These are phyloP conservation scores for Cutaneotrichosporon spelunceum DNA, from an alignment of 1,284 basidiomycete genomes.

Conservation along the genomic window DNA sequence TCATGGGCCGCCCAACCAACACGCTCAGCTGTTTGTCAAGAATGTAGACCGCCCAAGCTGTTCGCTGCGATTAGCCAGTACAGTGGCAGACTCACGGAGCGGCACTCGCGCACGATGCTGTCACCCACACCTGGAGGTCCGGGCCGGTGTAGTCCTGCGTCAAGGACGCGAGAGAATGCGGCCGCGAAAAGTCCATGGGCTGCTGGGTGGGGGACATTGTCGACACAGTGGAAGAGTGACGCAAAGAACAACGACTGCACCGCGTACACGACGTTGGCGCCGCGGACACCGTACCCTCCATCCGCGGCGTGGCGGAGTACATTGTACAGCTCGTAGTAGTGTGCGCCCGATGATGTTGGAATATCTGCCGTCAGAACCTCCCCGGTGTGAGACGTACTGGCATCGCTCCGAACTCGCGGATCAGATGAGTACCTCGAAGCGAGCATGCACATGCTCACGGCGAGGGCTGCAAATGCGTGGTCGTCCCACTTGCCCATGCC, in stretches of 20 bases:
- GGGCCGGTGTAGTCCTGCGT: slow-evolving; percentile 11
- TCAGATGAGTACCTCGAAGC: slow-evolving; percentile 14
- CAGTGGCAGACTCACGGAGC: background rate
- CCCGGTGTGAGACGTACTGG: background rate
- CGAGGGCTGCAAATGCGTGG: slow-evolving; percentile 13
- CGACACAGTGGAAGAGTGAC: slow-evolving; percentile 21
- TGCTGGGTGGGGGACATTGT: slow-evolving; percentile 21
- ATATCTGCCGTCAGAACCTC: slow-evolving; percentile 7
- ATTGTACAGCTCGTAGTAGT: slow-evolving; percentile 16
- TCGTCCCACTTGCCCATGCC: slow-evolving; percentile 8
- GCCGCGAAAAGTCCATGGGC: slow-evolving; percentile 18
- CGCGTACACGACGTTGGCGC: slow-evolving; percentile 18
- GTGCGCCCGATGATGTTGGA: slow-evolving; percentile 13
- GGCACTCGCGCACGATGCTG: slow-evolving; percentile 7
- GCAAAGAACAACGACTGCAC: slow-evolving; percentile 19
- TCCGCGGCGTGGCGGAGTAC: slow-evolving; percentile 12
- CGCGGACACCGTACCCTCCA: background rate
- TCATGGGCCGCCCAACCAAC: slow-evolving; percentile 13
- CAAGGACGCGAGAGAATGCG: slow-evolving; percentile 7
- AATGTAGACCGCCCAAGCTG: slow-evolving; percentile 13
- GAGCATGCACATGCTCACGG: slow-evolving; percentile 16
- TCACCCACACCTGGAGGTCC: slow-evolving; percentile 4
- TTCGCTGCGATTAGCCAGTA: slow-evolving; percentile 7
- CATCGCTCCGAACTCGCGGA: slow-evolving; percentile 10
- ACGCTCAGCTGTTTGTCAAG: slow-evolving; percentile 20